Evolutionary conservation across 1,284 basidiomycete species (phyloP).

Genomic region (Schizopora paradoxa): DNA sequence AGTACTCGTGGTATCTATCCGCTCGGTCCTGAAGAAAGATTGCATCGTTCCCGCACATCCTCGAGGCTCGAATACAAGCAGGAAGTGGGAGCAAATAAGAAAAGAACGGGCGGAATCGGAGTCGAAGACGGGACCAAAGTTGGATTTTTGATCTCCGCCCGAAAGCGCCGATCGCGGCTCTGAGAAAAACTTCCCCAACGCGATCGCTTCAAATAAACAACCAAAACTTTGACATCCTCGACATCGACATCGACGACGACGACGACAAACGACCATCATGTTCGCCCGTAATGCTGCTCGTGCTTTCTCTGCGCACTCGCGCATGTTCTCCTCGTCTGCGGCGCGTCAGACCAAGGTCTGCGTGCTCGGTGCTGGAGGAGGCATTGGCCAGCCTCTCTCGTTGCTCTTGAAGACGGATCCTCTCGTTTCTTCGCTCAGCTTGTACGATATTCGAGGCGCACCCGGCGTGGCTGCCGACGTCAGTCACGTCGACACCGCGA

Average conservation of each 20-base stretch:
- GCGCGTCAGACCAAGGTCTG: slow-evolving; percentile 76
- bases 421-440: slow-evolving; percentile 67
- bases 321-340: slow-evolving; percentile 77
- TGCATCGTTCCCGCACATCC: too few relatives aligned
- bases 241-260: slow-evolving; percentile 3
- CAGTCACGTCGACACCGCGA: slow-evolving; percentile 88
- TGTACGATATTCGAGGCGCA: slow-evolving; percentile 91
- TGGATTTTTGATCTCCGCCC: background rate
- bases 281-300: slow-evolving; percentile 52
- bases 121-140: background rate
- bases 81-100: background rate
- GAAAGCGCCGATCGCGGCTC: background rate
- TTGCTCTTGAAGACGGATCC: slow-evolving; percentile 85
- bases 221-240: background rate
- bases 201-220: too few relatives aligned
- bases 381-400: slow-evolving; percentile 90
- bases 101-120: background rate
- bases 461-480: slow-evolving; percentile 92
- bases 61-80: background rate
- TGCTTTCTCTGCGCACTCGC: slow-evolving; percentile 40
- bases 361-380: slow-evolving; percentile 89
- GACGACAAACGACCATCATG: slow-evolving; percentile 33
- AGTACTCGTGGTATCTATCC: too few relatives aligned
- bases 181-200: too few relatives aligned
- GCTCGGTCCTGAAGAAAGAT: too few relatives aligned